Evolutionary conservation across 352 stramenopile species (phyloP), one percentile per base, ranked within the genome.

Genomic region (Globisporangium paroecandrum): DNA sequence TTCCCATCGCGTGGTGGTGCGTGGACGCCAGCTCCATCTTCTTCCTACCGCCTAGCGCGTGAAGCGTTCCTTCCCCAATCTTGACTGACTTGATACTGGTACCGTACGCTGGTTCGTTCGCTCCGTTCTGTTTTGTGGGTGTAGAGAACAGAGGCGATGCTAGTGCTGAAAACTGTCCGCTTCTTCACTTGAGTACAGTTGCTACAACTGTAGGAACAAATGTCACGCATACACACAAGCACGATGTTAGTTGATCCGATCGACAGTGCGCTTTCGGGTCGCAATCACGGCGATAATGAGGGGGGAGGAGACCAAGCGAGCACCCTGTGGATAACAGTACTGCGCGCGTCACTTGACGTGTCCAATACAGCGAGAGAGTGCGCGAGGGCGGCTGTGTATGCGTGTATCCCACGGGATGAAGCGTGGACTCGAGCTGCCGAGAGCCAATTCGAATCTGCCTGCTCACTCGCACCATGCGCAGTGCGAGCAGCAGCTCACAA

Each of bases 21-120:
- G 27, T 34, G 60, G 46, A 58, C 41, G 60, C 60, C 27, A 65
- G 22, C 38, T 65, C 60, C 60, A 65, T 65, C 10, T 58, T 65
- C 29, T 61, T 61, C 20, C 56, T 46, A 18, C 60, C 27, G 12
- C 18, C 60, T 54, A 65, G 27, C 27, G 60, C 18, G n/a, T 22
- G 6, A 5, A 29, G 10, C 27, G 60, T 65, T 13, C 56, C 60
- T 65, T 56, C 38, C 41, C 60, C 43, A 43, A 65, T 65, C 60
- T 43, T 65, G 60, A 56, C 29, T 56, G 41, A 22, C 38, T 65
- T 46, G 43, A 51, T 51, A 9, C 43, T 10, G 29, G 27, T 32
- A 34, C 34, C 24, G 54, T 10, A 41, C 54, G 27, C 22, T 60
- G 7, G 55, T n/a, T 60, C 55, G 22, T 43, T 58, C 25, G 54